A percentile compares a stretch with the other conserved stretches of the same genome.
Conservation (phyloP, 768 basidiomycete species). For the Termitomyces sp. region DNA sequence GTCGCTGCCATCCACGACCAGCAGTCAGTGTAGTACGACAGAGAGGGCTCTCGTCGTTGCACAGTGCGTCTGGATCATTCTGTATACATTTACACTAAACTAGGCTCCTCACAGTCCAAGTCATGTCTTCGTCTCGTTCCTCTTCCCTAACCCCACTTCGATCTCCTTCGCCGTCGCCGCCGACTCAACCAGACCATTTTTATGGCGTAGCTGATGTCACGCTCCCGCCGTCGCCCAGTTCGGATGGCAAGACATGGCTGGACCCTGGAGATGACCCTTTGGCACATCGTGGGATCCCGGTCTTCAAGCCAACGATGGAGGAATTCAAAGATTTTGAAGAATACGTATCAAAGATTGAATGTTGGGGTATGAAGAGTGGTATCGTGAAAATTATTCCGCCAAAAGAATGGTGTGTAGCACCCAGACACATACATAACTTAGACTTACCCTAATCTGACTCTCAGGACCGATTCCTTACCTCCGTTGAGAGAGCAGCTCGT, state of each 20-base stretch:
- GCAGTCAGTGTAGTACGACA: neutral
- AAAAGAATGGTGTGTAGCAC: slow-evolving; percentile 68
- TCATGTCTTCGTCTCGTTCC: slow-evolving; percentile 35
- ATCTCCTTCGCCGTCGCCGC: slow-evolving; percentile 53
- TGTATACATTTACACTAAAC: neutral
- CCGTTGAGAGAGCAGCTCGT: slow-evolving; percentile 67
- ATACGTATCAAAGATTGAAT: slow-evolving; percentile 83
- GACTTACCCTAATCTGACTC: neutral
- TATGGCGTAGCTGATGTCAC: slow-evolving; percentile 55
- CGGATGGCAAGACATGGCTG: slow-evolving; percentile 63
- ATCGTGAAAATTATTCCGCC: slow-evolving; percentile 97
- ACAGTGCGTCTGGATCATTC: slow-evolving; percentile 5
- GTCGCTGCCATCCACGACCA: slow-evolving; percentile 5
- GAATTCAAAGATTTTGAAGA: slow-evolving; percentile 91
- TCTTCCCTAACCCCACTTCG: slow-evolving; percentile 45
- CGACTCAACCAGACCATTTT: slow-evolving; percentile 80
- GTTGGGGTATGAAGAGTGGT: slow-evolving; percentile 88
- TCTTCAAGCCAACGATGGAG: slow-evolving; percentile 91
- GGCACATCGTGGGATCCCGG: slow-evolving; percentile 88
- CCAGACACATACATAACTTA: neutral
- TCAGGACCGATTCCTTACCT: slow-evolving; percentile 71
- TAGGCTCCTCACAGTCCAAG: slow-evolving; percentile 11
- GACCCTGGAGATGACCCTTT: slow-evolving; percentile 78
- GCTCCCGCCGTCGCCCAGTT: slow-evolving; percentile 58
- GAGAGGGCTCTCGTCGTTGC: slow-evolving; percentile 1